Evolutionary conservation across 192 early-diverging fungal species (phyloP), one percentile per base, ranked within the genome.

Genomic region (Chytriomyces hyalinus): DNA sequence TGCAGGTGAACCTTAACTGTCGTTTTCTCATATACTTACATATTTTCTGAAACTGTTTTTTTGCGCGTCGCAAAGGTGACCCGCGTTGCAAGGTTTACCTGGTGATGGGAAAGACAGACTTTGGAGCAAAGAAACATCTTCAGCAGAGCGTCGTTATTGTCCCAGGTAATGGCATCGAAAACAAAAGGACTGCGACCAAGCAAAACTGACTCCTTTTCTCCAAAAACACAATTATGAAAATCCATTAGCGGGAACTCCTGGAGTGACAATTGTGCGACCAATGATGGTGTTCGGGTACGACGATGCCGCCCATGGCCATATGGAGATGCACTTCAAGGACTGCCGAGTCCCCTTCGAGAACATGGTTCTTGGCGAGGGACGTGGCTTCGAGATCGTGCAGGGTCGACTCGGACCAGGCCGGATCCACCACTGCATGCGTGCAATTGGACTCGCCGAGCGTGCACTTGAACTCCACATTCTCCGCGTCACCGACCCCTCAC

Each of bases 391-490:
- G 78, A 89, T 99, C 59, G 93, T 99, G 76, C 97, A 99, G 87
- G 97, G 96, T 17, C 88, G 97, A 6, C 87, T 99, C 46, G 97
- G 97, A 6, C 97, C 97, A 43, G 90, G 88, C 22, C 93, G 96
- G 65, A 95, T 98, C 83, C 97, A 99, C 88, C 96, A 98, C 86
- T 97, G 96, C 84, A 97, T 98, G 96, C 92, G 96, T 48, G 85
- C 91, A 10, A 93, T 99, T 69, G 97, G 97, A 44, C 89, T 94
- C 84, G 95, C 93, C 49, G 96, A 98, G 81, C 91, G 96, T 75
- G 94, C 92, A 11, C 82, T 99, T 69, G 95, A 96, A 67, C 86
- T 89, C 65, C 95, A 96, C 89, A 75, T 99, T 43, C 75, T 83
- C 3, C 91, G 96, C 63, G 90, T 94, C 8, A 95, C 95, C 28